Conservation (phyloP, 306 rosid genomes). For the Gleditsia sinensis region DNA sequence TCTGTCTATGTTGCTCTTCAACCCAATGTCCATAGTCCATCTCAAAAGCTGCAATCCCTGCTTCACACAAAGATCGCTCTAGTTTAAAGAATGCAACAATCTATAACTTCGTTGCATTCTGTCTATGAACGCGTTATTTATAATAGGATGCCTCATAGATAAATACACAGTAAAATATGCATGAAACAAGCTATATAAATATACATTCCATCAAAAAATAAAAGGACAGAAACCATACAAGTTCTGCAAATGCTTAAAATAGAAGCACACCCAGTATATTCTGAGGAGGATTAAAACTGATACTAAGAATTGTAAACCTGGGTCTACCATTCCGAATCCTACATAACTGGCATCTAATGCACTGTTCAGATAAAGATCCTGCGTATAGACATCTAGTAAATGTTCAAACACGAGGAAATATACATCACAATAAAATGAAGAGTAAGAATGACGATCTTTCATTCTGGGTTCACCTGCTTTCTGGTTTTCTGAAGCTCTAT, state of each 20-base stretch:
- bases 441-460: neutral
- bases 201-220: neutral
- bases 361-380: constrained; percentile 53
- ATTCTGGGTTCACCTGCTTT: constrained; percentile 58
- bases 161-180: neutral
- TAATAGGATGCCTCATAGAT: too few relatives aligned
- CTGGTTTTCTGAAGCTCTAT: constrained; percentile 66
- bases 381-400: constrained; percentile 35
- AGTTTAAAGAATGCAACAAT: constrained; percentile 16
- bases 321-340: constrained; percentile 52
- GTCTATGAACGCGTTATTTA: too few relatives aligned
- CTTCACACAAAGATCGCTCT: constrained; percentile 10
- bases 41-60: constrained; percentile 82
- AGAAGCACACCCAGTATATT: neutral
- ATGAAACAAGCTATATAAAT: neutral
- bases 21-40: constrained; percentile 86
- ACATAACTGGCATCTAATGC: constrained; percentile 50
- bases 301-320: constrained; percentile 69
- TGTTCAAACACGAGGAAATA: neutral
- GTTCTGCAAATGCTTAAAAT: constrained; percentile 2
- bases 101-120: too few relatives aligned
- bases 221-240: neutral
- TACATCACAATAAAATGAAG: neutral
- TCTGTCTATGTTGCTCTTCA: constrained; percentile 69
- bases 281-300: too few relatives aligned